A percentile compares a stretch with the other conserved stretches of the same genome.
These are phyloP conservation scores for Solanum medicagineum DNA, from an alignment of 257 asterid species.

Conservation along the genomic window DNA sequence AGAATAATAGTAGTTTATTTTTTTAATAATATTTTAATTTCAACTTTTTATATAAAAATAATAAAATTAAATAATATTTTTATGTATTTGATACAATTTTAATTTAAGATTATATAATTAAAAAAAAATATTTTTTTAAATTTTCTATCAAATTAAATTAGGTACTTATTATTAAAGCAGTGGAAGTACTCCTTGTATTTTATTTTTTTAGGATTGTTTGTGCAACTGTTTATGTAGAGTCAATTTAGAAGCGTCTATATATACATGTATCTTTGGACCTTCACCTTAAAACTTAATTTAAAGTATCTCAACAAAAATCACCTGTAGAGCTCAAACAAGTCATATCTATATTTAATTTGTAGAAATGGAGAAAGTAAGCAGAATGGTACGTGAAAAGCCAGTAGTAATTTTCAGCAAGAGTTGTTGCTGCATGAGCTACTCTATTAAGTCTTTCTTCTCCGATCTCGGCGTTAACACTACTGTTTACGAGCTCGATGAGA, in stretches of 20 bases:
- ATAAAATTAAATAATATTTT: too few relatives aligned
- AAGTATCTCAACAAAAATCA: not conserved
- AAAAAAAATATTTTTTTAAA: too few relatives aligned
- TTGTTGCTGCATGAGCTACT: conserved; percentile 59
- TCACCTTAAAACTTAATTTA: conserved; percentile 14
- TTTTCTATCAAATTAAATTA: too few relatives aligned
- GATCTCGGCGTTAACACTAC: conserved; percentile 58
- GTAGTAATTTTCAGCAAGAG: conserved; percentile 72
- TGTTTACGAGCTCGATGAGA: conserved; percentile 64
- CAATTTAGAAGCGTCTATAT: conserved; percentile 14
- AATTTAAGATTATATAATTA: too few relatives aligned
- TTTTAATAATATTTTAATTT: too few relatives aligned
- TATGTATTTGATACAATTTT: too few relatives aligned
- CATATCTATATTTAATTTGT: not conserved
- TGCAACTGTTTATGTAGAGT: not conserved
- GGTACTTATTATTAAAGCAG: too few relatives aligned
- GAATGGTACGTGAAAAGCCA: conserved; percentile 56
- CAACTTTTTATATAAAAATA: too few relatives aligned
- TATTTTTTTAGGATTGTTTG: not conserved
- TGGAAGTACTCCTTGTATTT: too few relatives aligned
- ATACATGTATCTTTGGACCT: conserved; percentile 11
- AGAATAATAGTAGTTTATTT: too few relatives aligned
- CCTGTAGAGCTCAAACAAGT: not conserved
- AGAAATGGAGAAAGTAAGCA: conserved; percentile 46
- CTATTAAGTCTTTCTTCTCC: conserved; percentile 43